These are phyloP conservation scores for Eucalyptus guilfoylei DNA, from an alignment of 345 rosid species.

Conservation along the genomic window DNA sequence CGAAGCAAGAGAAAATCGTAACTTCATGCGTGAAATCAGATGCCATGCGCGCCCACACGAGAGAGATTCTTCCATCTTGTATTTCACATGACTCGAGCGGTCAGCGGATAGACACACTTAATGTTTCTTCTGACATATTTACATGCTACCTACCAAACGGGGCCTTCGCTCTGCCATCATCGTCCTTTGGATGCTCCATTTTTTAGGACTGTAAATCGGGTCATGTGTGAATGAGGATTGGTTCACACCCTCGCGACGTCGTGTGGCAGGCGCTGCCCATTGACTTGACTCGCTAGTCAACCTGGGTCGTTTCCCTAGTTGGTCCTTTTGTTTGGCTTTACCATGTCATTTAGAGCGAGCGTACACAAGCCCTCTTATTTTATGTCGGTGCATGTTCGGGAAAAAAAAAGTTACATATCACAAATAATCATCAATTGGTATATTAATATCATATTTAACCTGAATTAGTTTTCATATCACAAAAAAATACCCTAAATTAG, in stretches of 20 bases:
- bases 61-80: not conserved
- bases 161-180: not conserved
- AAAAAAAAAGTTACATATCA: not conserved
- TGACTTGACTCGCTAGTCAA: not conserved
- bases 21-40: not conserved
- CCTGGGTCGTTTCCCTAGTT: not conserved
- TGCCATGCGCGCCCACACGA: not conserved
- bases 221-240: not conserved
- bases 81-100: not conserved
- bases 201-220: not conserved
- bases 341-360: not conserved
- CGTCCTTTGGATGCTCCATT: not conserved
- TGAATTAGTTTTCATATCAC: not conserved
- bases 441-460: not conserved
- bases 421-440: not conserved
- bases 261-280: not conserved
- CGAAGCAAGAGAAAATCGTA: not conserved
- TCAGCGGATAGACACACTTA: not conserved
- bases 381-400: not conserved
- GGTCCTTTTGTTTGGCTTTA: not conserved
- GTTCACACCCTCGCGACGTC: not conserved
- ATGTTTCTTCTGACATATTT: not conserved
- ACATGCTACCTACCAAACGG: not conserved
- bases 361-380: not conserved
- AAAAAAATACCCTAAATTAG: fast-evolving